Percentiles rank a stretch among this genome's conserved stretches.
Evolutionary conservation across 306 rosid genomes (phyloP).

Genomic region (Trifolium fragiferum): DNA sequence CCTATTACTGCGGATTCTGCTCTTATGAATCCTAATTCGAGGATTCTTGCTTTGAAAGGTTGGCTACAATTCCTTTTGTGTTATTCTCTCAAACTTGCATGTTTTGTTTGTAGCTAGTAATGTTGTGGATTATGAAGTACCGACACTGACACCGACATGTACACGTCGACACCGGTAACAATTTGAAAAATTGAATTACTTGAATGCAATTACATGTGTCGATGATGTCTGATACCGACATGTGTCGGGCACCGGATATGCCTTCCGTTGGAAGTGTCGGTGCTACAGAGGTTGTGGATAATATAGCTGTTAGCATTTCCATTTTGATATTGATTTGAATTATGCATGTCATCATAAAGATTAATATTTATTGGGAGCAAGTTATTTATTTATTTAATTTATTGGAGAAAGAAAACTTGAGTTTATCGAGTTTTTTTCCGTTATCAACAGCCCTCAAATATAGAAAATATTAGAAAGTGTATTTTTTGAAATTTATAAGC

Average conservation of each 20-base stretch:
- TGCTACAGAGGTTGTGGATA: conserved; percentile 16
- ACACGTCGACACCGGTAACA: too few relatives aligned
- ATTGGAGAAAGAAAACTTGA: neutral
- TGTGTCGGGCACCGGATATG: too few relatives aligned
- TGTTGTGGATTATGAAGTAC: conserved; percentile 16
- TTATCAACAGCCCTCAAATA: neutral
- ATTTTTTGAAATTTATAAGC: neutral
- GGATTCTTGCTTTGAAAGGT: conserved; percentile 97
- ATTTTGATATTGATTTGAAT: conserved; percentile 9
- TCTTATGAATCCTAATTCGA: conserved; percentile 95
- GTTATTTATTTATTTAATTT: conserved; percentile 1
- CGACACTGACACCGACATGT: too few relatives aligned
- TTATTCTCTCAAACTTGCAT: conserved; percentile 1
- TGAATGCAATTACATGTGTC: too few relatives aligned
- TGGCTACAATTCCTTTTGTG: conserved; percentile 13
- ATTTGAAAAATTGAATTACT: too few relatives aligned
- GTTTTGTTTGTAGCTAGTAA: conserved; percentile 23
- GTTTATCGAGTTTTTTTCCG: neutral
- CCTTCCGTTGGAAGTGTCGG: too few relatives aligned
- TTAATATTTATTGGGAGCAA: conserved; percentile 11
- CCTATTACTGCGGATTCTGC: conserved; percentile 97
- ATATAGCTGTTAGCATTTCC: neutral
- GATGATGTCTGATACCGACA: too few relatives aligned
- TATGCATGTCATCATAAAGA: neutral
- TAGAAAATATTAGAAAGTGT: neutral